Conservation (phyloP, 345 rosid genomes). For the Eucalyptus pauciflora region DNA sequence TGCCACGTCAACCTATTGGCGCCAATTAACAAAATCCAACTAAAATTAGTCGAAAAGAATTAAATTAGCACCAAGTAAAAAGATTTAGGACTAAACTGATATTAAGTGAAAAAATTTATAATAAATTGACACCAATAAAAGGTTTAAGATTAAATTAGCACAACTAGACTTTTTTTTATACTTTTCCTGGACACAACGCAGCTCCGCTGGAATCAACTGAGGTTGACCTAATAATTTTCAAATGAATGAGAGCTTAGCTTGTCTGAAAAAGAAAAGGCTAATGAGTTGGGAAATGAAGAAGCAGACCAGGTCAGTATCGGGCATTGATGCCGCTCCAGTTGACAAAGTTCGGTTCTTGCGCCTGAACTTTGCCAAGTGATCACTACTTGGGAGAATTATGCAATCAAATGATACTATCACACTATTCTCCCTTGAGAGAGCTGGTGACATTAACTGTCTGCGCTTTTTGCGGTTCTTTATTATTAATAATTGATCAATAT, state of each 20-base stretch:
- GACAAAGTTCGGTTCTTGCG: not conserved
- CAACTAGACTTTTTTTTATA: fast-evolving
- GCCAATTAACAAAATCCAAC: no score
- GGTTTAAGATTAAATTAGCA: fast-evolving
- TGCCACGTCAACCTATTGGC: fast-evolving
- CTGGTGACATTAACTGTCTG: not conserved
- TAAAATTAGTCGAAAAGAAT: no score
- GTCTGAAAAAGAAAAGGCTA: not conserved
- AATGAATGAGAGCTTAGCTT: not conserved
- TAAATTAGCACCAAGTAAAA: no score
- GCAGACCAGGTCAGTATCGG: not conserved
- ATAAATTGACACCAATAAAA: no score
- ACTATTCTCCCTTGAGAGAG: not conserved
- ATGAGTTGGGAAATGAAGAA: not conserved
- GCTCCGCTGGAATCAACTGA: not conserved
- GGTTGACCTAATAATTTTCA: not conserved
- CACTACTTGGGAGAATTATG: not conserved
- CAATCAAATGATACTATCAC: not conserved
- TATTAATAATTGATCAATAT: not conserved
- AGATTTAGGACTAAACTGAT: fast-evolving
- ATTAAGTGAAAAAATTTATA: no score
- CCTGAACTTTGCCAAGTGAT: not conserved
- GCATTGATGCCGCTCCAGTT: not conserved
- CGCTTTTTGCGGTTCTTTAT: not conserved
- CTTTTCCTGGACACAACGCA: fast-evolving